Conservation (phyloP, 2,329 filamentous ascomycete species). For the Malbranchea cinnamomea region DNA sequence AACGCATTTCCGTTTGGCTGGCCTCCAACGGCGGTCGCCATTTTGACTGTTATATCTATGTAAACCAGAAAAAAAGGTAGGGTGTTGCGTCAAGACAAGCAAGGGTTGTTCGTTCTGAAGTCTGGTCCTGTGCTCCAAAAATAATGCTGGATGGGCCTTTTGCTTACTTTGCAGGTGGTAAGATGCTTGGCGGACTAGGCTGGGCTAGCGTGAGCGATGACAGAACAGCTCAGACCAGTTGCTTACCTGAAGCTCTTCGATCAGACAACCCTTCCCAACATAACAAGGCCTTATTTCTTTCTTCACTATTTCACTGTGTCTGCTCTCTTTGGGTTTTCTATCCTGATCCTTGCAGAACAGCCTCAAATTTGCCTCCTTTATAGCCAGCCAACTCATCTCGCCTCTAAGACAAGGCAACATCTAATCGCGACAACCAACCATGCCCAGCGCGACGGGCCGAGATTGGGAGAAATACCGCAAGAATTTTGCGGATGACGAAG, state of each 20-base stretch:
- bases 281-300: background rate
- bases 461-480: constrained; percentile 99
- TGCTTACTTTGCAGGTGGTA: no score
- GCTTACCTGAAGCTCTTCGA: no score
- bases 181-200: constrained; percentile 3
- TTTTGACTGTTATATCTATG: constrained; percentile 22
- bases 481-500: constrained; percentile 89
- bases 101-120: no score
- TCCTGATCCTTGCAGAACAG: no score
- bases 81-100: no score
- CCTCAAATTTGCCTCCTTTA: background rate
- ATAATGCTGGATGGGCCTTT: no score
- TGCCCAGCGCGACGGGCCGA: constrained; percentile 87
- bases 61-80: constrained; percentile 15
- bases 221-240: no score
- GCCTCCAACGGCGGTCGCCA: constrained; percentile 35
- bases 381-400: background rate
- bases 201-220: constrained; percentile 4
- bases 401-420: no score
- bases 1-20: constrained; percentile 43
- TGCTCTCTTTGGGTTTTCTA: no score
- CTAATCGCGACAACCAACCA: no score
- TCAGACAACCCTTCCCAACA: background rate
- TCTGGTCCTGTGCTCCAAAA: no score
- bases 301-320: no score